Conservation (phyloP, 1,284 basidiomycete species). For the Ceratobasidium sp. region DNA sequence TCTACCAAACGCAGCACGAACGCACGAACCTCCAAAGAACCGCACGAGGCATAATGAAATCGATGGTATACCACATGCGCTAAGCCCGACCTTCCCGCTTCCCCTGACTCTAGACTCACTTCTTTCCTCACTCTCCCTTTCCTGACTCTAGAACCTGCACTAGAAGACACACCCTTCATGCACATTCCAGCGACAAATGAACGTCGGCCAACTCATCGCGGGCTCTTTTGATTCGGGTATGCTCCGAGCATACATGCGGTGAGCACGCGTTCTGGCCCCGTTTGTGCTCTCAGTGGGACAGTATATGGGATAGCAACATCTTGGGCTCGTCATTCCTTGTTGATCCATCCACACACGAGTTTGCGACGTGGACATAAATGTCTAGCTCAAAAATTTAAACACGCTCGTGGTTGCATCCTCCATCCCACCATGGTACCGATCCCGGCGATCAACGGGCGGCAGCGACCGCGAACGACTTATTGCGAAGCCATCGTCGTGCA, state of each 20-base stretch:
- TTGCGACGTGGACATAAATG: background rate
- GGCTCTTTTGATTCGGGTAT: background rate
- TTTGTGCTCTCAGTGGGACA: background rate
- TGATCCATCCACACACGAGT: background rate
- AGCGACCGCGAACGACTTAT: too few species aligned
- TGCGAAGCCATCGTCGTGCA: too few species aligned
- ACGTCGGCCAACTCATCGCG: too few species aligned
- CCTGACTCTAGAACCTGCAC: background rate
- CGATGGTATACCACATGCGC: conserved; percentile 22
- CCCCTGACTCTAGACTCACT: background rate
- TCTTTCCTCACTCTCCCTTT: background rate
- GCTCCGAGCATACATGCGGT: background rate
- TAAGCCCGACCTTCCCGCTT: background rate
- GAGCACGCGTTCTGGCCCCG: background rate
- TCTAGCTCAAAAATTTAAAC: background rate
- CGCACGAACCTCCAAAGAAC: conserved; percentile 3
- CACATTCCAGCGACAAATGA: too few species aligned
- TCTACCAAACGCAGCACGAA: background rate
- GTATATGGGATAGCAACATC: conserved; percentile 6
- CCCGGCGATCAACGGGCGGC: too few species aligned
- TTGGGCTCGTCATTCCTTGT: too few species aligned
- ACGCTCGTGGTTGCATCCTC: background rate
- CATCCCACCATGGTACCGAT: background rate
- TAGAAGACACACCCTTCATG: background rate
- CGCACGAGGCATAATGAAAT: conserved; percentile 21